A percentile compares a stretch with the other conserved stretches of the same genome.
phyloP scores from a whole-genome alignment of 768 basidiomycete genomes.

The Tephrocybe sp. region DNA sequence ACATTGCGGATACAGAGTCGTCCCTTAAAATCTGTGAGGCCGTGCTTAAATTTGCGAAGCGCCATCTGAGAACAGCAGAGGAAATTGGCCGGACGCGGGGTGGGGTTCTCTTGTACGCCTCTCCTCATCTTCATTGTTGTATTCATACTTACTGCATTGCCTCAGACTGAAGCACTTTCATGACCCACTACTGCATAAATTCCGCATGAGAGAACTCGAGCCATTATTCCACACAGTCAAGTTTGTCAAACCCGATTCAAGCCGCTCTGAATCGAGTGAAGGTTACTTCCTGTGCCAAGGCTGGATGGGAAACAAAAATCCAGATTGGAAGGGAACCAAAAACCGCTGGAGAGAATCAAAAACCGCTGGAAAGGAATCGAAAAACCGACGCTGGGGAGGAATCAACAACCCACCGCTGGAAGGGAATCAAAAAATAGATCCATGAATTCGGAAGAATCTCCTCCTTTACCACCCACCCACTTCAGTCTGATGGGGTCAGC shows the following conservation, averaged over 20 bases:
- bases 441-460: too few relatives aligned
- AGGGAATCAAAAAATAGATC: too few relatives aligned
- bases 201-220: constrained; percentile 56
- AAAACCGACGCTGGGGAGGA: too few relatives aligned
- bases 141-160: neutral
- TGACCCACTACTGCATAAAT: constrained; percentile 70
- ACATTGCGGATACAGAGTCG: constrained; percentile 59
- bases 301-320: constrained; percentile 48
- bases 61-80: constrained; percentile 49
- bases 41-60: constrained; percentile 67
- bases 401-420: too few relatives aligned
- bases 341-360: too few relatives aligned
- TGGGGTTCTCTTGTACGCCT: constrained; percentile 58
- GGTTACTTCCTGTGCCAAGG: constrained; percentile 87
- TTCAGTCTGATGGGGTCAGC: too few relatives aligned
- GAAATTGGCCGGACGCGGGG: constrained; percentile 42
- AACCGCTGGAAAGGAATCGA: too few relatives aligned
- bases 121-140: constrained; percentile 5
- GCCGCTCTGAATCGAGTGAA: constrained; percentile 76
- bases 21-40: constrained; percentile 75
- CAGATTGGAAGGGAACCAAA: too few relatives aligned
- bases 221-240: constrained; percentile 67
- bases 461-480: too few relatives aligned
- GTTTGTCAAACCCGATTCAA: constrained; percentile 80
- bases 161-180: constrained; percentile 82